Base-by-base conservation (phyloP, 495 filamentous ascomycete species). In the Entonaema liquescens region DNA sequence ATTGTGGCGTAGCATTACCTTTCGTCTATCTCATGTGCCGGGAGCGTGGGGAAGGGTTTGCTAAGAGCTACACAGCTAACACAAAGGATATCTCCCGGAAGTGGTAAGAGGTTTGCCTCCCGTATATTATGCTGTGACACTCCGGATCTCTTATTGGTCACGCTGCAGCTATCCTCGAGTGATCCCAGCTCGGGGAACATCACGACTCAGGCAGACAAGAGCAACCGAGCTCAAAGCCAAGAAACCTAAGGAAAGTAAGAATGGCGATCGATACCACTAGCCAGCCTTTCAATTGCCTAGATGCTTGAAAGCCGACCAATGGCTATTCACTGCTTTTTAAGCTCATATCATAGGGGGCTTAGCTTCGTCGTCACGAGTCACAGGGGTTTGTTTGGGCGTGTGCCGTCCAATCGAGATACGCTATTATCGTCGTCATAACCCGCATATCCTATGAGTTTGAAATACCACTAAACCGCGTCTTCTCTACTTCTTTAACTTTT, bases 51-150 rank as follows among this genome's bases (percentile, higher is more conserved):
- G 19, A 36, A 31, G 29, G 29, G 56, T 62, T 13, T 42, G 19
- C 49, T 42, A 38, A 38, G 36, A 59, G 49, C 8, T 28, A 68
- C 70, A 33, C 31, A 33, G 11, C n/a, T n/a, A n/a, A n/a, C n/a
- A n/a, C n/a, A 68, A 68, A 68, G 61, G 42, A 17, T 40, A 40
- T 38, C 26, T 26, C 15, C 57, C 65, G 70, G 61, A 68, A 54
- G 70, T 55, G 65, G 65, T 60, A 68, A 62, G 15, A 28, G 21
- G 59, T 47, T 72, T 56, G 63, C 69, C 69, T 72, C 69, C 69
- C 69, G 25, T 52, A 54, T 60, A 50, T 55, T 54, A 21, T 57
- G 42, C 47, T 21, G 59, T 72, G 49, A 54, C 8, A 67, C 69
- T 4, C 31, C 53, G 64, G 47, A 29, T 25, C 59, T 33, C 54